Evolutionary conservation across 2,329 filamentous ascomycete species (phyloP).

Genomic region (Calonectria multiphialidica): DNA sequence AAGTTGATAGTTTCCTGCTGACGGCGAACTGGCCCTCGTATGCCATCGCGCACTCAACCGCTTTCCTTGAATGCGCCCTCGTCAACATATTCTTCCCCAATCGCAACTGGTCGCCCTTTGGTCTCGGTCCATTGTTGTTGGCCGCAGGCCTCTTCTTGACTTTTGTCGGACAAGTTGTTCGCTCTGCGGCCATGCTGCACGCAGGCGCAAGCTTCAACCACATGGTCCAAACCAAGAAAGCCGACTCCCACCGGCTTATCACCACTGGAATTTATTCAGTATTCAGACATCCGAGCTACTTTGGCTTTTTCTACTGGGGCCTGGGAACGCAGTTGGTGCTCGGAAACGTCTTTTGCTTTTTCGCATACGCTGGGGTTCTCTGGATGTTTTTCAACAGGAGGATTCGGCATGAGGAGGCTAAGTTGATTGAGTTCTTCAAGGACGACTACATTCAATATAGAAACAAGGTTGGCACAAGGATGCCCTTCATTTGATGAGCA

Average conservation of each 20-base stretch:
- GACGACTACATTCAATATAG: conserved; percentile 83
- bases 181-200: conserved; percentile 88
- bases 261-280: conserved; percentile 82
- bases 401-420: conserved; percentile 82
- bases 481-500: conserved; percentile 72
- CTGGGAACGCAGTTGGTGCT: conserved; percentile 93
- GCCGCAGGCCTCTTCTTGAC: conserved; percentile 74
- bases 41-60: conserved; percentile 82
- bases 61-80: conserved; percentile 78
- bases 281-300: conserved; percentile 91
- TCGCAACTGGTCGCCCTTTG: conserved; percentile 59
- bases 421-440: conserved; percentile 85
- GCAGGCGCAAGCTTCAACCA: conserved; percentile 95
- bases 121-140: conserved; percentile 55
- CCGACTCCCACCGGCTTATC: conserved; percentile 81
- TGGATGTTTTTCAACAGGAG: conserved; percentile 87
- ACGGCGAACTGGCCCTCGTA: conserved; percentile 88
- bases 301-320: conserved; percentile 99
- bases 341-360: conserved; percentile 84
- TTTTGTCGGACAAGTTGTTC: conserved; percentile 77
- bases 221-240: conserved; percentile 79
- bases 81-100: conserved; percentile 68
- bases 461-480: conserved; percentile 78
- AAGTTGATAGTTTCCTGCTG: conserved; percentile 83
- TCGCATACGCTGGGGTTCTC: conserved; percentile 79